Base-by-base conservation (phyloP, 306 rosid species). In the Quillaja saponaria region DNA sequence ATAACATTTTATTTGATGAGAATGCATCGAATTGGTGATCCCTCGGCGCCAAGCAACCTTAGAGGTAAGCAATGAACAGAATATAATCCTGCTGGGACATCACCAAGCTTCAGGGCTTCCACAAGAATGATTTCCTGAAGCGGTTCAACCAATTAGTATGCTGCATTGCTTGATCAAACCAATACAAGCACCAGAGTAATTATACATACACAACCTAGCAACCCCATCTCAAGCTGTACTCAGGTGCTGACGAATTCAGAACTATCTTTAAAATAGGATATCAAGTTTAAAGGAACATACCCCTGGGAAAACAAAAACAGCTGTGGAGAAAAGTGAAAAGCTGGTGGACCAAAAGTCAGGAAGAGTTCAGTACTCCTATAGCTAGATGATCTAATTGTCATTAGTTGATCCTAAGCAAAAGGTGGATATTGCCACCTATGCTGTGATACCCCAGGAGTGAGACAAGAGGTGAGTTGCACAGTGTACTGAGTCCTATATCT, bases 21-120 rank as follows among this genome's bases (percentile, higher is more conserved):
- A 77, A 91, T 80, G 88, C 97, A 91, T 67, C 97, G 69, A 25
- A 82, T 91, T 19, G 96, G 97, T 19, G 96, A 91, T 52, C 96
- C 97, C 73, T 91, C 97, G 0, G 96, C 89, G 55, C 97, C 96
- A 6, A 79, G 25, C 90, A 91, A 84, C 80, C 97, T 80, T 53
- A 88, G 85, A 74, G 90, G 95, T 58, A 91, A 75, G 76, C 96
- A 91, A 52, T 91, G 85, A 65, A 91, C 84, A 12, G 79, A 51
- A 71, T 91, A 88, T 46, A 82, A 35, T 64, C 96, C 97, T 10
- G 85, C 69, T 48, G 84, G 80, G 40, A 91, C 59, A 53, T 76
- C 85, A 62, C 86, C 95, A 13, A 91, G 91, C 69, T 91, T 91
- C 49, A 91, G 85, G 63, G 68, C 80, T 76, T 91, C 97, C 76